Evolutionary conservation across 1,139 yeast genomes (phyloP).

Genomic region (Diutina mesorugosa): DNA sequence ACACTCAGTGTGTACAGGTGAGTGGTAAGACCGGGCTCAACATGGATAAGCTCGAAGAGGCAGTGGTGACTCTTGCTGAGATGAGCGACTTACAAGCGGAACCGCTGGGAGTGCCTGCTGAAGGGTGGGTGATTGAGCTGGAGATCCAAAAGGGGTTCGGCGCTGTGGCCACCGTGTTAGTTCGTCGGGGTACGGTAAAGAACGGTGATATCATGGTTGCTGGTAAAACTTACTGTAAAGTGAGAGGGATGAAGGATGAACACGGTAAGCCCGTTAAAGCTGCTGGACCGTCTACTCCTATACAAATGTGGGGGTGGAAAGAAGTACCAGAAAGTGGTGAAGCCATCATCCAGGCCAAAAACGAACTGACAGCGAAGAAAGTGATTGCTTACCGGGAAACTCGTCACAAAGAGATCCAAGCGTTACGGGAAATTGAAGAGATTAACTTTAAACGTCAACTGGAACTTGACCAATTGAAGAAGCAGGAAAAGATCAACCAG

Average conservation of each 20-base stretch:
- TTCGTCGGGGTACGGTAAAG: slow-evolving; percentile 65
- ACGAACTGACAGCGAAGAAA: slow-evolving; percentile 63
- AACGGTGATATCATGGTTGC: slow-evolving; percentile 67
- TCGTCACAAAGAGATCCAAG: slow-evolving; percentile 44
- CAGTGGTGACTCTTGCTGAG: slow-evolving; percentile 76
- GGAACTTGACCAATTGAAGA: slow-evolving; percentile 33
- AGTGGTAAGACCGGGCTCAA: slow-evolving; percentile 77
- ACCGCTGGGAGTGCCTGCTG: slow-evolving; percentile 37
- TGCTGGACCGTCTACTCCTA: slow-evolving; percentile 88
- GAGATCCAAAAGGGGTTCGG: slow-evolving; percentile 78
- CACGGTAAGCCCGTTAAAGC: slow-evolving; percentile 45
- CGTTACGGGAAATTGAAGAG: slow-evolving; percentile 52
- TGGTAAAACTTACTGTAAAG: slow-evolving; percentile 79
- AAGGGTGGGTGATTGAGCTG: slow-evolving; percentile 89
- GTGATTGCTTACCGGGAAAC: slow-evolving; percentile 54
- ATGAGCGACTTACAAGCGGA: slow-evolving; percentile 69
- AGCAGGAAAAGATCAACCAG: slow-evolving; percentile 40
- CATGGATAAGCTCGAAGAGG: slow-evolving; percentile 84
- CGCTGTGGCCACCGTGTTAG: slow-evolving; percentile 71
- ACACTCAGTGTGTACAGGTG: slow-evolving; percentile 77
- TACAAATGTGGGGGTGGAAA: slow-evolving; percentile 91
- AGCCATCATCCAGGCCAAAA: slow-evolving; percentile 60
- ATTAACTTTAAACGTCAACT: slow-evolving; percentile 49
- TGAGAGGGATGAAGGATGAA: slow-evolving; percentile 72
- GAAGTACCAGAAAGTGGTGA: slow-evolving; percentile 91